These are phyloP conservation scores for Microbotryomycetes sp. DNA, from an alignment of 1,284 basidiomycete species.

Conservation along the genomic window DNA sequence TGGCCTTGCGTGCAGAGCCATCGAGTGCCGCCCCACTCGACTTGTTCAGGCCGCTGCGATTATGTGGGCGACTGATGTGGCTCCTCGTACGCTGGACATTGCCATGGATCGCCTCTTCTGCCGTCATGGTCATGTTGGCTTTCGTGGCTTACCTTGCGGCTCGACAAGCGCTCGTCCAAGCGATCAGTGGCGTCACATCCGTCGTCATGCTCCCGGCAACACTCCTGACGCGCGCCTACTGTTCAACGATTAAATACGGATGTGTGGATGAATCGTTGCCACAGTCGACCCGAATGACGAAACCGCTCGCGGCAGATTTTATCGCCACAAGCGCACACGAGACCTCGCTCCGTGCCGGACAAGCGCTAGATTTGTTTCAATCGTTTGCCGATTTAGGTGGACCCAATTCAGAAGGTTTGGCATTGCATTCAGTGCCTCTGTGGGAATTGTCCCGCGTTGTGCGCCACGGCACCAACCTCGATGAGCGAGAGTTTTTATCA, in stretches of 20 bases:
- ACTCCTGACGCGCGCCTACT: background rate
- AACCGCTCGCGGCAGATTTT: background rate
- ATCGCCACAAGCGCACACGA: background rate
- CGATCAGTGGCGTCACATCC: too few species aligned
- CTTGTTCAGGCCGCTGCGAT: too few species aligned
- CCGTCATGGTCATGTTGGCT: background rate
- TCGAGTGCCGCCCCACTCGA: too few species aligned
- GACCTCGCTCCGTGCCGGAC: background rate
- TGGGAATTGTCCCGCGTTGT: background rate
- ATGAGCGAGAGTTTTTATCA: slow-evolving; percentile 22
- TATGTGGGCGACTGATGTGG: too few species aligned
- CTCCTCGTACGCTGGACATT: too few species aligned
- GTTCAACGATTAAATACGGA: background rate
- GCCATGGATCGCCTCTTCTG: background rate
- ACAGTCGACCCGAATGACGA: background rate
- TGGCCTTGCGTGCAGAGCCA: too few species aligned
- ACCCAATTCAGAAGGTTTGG: background rate
- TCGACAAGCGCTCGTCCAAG: too few species aligned
- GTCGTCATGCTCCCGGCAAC: background rate
- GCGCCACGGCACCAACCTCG: slow-evolving; percentile 8
- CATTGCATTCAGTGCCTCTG: background rate
- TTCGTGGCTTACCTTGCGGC: too few species aligned
- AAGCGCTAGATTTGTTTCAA: background rate
- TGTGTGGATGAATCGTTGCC: background rate
- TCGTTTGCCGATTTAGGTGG: background rate